A percentile compares a stretch with the other conserved stretches of the same genome.
phyloP scores from a whole-genome alignment of 73 alveolate genomes.

The Tetrahymena borealis region DNA sequence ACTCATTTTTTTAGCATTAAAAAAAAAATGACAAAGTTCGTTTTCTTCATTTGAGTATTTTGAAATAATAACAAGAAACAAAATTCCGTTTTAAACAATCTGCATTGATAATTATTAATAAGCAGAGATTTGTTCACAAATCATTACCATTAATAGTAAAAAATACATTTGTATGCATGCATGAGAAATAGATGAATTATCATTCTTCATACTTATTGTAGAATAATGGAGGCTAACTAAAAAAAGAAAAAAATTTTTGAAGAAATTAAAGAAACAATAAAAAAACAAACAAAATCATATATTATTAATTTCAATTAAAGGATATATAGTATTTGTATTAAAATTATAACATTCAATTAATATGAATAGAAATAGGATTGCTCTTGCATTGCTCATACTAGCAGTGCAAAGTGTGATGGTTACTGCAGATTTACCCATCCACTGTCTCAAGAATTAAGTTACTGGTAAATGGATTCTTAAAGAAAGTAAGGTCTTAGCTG shows the following conservation, averaged over 20 bases:
- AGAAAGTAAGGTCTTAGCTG: neutral
- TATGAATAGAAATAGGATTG: neutral
- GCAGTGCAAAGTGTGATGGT: neutral
- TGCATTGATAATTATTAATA: neutral
- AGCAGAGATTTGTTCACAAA: too few relatives aligned
- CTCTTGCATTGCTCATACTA: neutral
- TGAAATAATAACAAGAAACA: neutral
- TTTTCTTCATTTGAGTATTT: neutral
- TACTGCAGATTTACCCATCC: neutral
- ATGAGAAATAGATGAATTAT: too few relatives aligned
- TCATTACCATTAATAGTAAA: too few relatives aligned
- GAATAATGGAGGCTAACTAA: too few relatives aligned
- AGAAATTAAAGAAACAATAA: too few relatives aligned
- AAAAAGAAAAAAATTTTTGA: too few relatives aligned
- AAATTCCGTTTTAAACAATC: neutral
- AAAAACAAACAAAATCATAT: too few relatives aligned
- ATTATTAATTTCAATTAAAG: too few relatives aligned
- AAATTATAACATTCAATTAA: neutral
- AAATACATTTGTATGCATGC: too few relatives aligned
- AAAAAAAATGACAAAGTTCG: neutral
- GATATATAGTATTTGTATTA: neutral
- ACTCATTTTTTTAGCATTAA: too few relatives aligned
- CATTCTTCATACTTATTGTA: too few relatives aligned
- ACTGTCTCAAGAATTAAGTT: neutral
- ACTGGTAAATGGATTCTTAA: neutral